Percentiles rank a stretch among this genome's conserved stretches.
phyloP scores from a whole-genome alignment of 129 eudicot genomes.

The Centaurea solstitialis region DNA sequence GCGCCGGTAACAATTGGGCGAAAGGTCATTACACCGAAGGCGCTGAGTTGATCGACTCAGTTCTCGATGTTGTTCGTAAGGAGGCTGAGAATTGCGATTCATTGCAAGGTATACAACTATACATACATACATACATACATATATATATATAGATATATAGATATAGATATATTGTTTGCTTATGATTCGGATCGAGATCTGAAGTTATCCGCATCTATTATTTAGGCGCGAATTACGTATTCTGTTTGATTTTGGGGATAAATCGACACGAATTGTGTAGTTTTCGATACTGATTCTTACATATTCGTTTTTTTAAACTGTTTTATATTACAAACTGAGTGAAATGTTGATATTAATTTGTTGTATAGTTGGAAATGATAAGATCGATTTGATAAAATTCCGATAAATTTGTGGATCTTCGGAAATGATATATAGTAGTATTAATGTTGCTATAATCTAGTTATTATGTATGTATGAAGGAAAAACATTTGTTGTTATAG shows the following conservation, averaged over 20 bases:
- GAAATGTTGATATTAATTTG: not conserved
- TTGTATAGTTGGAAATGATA: too few relatives aligned
- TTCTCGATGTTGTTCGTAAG: constrained; percentile 89
- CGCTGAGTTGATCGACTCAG: constrained; percentile 86
- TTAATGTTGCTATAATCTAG: too few relatives aligned
- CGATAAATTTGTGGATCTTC: too few relatives aligned
- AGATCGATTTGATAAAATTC: too few relatives aligned
- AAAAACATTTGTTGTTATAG: too few relatives aligned
- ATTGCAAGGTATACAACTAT: constrained; percentile 85
- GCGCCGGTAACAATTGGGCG: constrained; percentile 95
- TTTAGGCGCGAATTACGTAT: not conserved
- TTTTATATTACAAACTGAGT: not conserved
- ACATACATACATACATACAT: too few relatives aligned
- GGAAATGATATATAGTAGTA: too few relatives aligned
- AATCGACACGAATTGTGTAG: not conserved
- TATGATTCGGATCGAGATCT: constrained; percentile 13
- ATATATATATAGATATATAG: too few relatives aligned
- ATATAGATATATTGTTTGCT: too few relatives aligned
- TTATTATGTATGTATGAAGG: too few relatives aligned
- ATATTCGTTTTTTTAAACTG: not conserved
- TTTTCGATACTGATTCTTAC: not conserved
- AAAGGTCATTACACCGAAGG: constrained; percentile 96
- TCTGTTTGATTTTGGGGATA: not conserved
- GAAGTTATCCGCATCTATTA: not conserved
- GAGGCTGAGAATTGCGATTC: constrained; percentile 93